These are phyloP conservation scores for Saccharomycopsis crataegensis DNA, from an alignment of 1,139 yeast species.

Conservation along the genomic window DNA sequence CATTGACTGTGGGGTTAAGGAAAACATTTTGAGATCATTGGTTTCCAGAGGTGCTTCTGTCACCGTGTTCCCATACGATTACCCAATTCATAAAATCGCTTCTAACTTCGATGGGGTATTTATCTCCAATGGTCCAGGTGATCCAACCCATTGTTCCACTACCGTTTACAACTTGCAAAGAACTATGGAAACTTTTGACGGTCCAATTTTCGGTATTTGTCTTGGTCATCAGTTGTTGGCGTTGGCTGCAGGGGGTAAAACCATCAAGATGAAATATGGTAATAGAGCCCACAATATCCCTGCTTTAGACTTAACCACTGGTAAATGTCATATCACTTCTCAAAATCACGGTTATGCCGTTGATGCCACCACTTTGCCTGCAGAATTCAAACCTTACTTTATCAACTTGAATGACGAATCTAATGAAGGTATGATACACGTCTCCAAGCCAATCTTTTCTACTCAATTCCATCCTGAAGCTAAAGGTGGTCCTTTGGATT, in stretches of 20 bases:
- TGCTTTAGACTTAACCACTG: constrained; percentile 81
- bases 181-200: constrained; percentile 57
- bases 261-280: constrained; percentile 90
- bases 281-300: constrained; percentile 99
- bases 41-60: constrained; percentile 93
- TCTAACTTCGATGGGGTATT: constrained; percentile 82
- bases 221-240: constrained; percentile 95
- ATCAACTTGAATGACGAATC: constrained; percentile 91
- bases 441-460: constrained; percentile 78
- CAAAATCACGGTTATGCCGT: constrained; percentile 99
- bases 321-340: constrained; percentile 93
- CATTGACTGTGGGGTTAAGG: constrained; percentile 96
- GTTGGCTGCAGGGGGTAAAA: constrained; percentile 88
- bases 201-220: constrained; percentile 96
- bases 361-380: constrained; percentile 66
- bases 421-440: constrained; percentile 95
- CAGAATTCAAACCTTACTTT: constrained; percentile 80
- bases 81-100: constrained; percentile 87
- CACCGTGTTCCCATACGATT: constrained; percentile 94
- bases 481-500: constrained; percentile 96
- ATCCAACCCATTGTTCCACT: constrained; percentile 85
- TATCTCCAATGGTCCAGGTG: constrained; percentile 97
- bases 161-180: constrained; percentile 71
- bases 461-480: constrained; percentile 99
- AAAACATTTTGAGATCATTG: constrained; percentile 86